phyloP scores from a whole-genome alignment of 306 rosid genomes.

The Myrica gale region DNA sequence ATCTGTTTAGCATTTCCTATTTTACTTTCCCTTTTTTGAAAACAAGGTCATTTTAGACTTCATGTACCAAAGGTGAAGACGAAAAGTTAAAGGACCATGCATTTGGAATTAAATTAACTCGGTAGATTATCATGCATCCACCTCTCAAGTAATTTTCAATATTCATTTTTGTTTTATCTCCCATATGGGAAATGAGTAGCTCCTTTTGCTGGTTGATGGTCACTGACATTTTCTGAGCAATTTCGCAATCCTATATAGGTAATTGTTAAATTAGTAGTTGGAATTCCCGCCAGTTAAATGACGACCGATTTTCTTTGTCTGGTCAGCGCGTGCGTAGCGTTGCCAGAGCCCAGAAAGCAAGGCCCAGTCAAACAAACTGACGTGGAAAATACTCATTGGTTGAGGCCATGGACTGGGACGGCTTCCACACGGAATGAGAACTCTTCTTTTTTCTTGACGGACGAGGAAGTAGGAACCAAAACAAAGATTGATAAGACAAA shows the following conservation, averaged over 20 bases:
- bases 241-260: no score
- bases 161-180: no score
- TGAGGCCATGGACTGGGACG: not conserved
- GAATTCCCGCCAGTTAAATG: no score
- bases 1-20: not conserved
- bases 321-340: not conserved
- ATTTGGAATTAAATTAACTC: no score
- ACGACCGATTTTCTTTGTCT: not conserved
- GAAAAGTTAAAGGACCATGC: no score
- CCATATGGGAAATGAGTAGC: no score
- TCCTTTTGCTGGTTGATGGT: no score
- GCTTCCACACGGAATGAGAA: not conserved
- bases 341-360: not conserved
- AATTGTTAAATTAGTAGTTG: no score
- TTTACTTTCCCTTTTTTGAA: not conserved
- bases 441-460: not conserved
- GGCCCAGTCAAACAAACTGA: not conserved
- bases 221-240: no score
- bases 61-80: not conserved
- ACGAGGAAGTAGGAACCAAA: not conserved
- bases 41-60: not conserved
- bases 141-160: no score
- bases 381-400: slow-evolving; percentile 10
- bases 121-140: no score
- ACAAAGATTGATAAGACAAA: not conserved